Percentiles rank a stretch among this genome's conserved stretches.
Conservation (phyloP, 2,329 filamentous ascomycete genomes). For the Bimuria novae-zelandiae region DNA sequence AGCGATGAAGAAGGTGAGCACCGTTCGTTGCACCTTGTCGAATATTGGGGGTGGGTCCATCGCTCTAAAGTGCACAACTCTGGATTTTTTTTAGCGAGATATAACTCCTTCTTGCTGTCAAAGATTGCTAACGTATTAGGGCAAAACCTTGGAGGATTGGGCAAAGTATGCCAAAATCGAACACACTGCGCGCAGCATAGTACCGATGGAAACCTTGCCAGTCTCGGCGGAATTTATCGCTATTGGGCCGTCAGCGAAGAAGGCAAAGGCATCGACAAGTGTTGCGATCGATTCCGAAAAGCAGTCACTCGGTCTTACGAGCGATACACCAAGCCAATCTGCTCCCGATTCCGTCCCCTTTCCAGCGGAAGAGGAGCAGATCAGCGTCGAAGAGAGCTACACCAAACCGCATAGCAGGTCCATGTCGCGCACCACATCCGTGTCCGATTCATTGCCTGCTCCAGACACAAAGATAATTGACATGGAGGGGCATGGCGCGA, state of each 20-base stretch:
- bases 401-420: neutral
- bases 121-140: neutral
- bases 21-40: no score
- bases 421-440: neutral
- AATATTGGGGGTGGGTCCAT: no score
- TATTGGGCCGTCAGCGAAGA: neutral
- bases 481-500: neutral
- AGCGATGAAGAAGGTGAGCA: neutral
- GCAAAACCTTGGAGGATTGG: conserved; percentile 1
- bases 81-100: no score
- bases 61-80: no score
- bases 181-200: neutral
- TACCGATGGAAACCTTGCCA: conserved; percentile 1
- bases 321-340: neutral
- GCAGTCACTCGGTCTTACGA: neutral
- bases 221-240: neutral
- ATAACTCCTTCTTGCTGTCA: neutral
- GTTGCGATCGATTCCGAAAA: no score
- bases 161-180: neutral
- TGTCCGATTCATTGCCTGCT: neutral
- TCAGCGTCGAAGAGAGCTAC: neutral
- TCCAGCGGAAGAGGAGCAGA: neutral
- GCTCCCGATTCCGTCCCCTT: neutral
- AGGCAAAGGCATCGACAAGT: neutral
- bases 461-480: no score